These are phyloP conservation scores for Hypoxylon lienhwacheense DNA, from an alignment of 495 filamentous ascomycete species.

Conservation along the genomic window DNA sequence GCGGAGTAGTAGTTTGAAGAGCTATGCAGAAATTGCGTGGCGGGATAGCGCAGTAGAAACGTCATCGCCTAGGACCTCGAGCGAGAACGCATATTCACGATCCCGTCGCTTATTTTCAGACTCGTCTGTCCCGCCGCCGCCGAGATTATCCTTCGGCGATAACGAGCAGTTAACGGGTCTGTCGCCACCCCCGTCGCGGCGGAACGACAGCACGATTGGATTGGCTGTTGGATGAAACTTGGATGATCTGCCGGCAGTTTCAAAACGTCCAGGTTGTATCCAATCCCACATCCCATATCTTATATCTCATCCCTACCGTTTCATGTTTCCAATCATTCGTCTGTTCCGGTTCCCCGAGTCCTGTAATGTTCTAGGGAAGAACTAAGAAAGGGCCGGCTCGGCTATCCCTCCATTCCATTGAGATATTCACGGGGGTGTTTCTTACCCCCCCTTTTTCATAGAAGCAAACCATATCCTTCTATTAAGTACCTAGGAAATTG, in stretches of 20 bases:
- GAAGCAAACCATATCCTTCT: background rate
- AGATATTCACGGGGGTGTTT: too few species aligned
- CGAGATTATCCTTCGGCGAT: slow-evolving; percentile 44
- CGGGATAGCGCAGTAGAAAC: slow-evolving; percentile 28
- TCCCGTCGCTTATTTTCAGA: slow-evolving; percentile 46
- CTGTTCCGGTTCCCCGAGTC: slow-evolving; percentile 24
- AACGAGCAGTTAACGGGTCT: slow-evolving; percentile 41
- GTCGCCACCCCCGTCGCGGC: slow-evolving; percentile 45
- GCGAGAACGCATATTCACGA: slow-evolving; percentile 6
- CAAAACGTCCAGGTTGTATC: slow-evolving; percentile 1
- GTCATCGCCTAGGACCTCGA: slow-evolving; percentile 22
- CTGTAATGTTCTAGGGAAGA: background rate
- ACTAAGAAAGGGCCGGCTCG: slow-evolving; percentile 25
- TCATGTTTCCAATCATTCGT: slow-evolving; percentile 4
- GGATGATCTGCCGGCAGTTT: slow-evolving; percentile 9
- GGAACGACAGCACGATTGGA: slow-evolving; percentile 44
- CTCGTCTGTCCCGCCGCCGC: slow-evolving; percentile 47
- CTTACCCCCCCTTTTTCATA: background rate
- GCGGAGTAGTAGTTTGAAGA: slow-evolving; percentile 46
- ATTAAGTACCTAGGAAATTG: too few species aligned
- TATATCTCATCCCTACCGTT: slow-evolving; percentile 11
- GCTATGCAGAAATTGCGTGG: slow-evolving; percentile 40
- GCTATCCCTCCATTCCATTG: slow-evolving; percentile 20
- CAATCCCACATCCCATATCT: slow-evolving; percentile 10
- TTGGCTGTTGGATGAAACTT: slow-evolving; percentile 47